Percentiles rank a stretch among this genome's conserved stretches.
These are phyloP conservation scores for Ligustrum vulgare DNA, from an alignment of 257 asterid species.

Conservation along the genomic window DNA sequence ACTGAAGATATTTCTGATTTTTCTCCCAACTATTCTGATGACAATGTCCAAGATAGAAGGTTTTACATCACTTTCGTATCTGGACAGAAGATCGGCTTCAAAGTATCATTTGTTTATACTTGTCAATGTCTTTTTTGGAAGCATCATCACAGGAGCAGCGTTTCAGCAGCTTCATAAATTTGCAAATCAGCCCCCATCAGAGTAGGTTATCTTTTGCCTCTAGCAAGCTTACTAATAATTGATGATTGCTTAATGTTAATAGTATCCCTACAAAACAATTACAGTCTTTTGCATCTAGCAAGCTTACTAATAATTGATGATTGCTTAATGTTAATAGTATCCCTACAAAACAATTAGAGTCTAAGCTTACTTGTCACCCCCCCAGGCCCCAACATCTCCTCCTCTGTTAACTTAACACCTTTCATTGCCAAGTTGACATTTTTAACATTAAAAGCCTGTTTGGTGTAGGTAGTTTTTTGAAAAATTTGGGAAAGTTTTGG, in stretches of 20 bases:
- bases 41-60: slow-evolving; percentile 77
- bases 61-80: slow-evolving; percentile 54
- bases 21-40: slow-evolving; percentile 69
- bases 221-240: slow-evolving; percentile 1
- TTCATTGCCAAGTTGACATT: not conserved
- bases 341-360: not conserved
- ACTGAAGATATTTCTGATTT: slow-evolving; percentile 61
- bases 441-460: not conserved
- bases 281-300: slow-evolving; percentile 1
- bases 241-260: not conserved
- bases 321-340: not conserved
- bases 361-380: not conserved
- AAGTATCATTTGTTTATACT: slow-evolving; percentile 75
- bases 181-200: slow-evolving; percentile 63
- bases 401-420: not conserved
- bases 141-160: slow-evolving; percentile 84
- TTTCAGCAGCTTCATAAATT: slow-evolving; percentile 72
- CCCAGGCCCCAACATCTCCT: no score
- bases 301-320: slow-evolving; percentile 6
- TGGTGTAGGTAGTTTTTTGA: no score
- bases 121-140: slow-evolving; percentile 82
- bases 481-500: no score
- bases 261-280: not conserved
- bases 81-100: slow-evolving; percentile 74
- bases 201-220: slow-evolving; percentile 40